phyloP scores from a whole-genome alignment of 176 grass and related monocot species.

The Oryza glumipatula region DNA sequence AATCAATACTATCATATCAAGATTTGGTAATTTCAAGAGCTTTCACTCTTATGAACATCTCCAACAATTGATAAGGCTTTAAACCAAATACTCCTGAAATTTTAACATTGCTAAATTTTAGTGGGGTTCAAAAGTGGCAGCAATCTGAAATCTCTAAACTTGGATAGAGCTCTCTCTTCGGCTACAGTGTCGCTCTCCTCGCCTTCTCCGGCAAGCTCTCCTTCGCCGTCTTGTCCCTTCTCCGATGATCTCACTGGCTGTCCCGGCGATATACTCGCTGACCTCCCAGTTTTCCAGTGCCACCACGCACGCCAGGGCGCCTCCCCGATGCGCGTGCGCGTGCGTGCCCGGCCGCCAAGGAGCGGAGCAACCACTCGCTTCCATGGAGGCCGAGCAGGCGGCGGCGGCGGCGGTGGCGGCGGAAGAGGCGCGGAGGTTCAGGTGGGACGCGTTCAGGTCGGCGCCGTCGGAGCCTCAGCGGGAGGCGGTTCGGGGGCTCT shows the following conservation, averaged over 20 bases:
- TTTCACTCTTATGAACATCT: no score
- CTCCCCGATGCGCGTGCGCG: slow-evolving; percentile 11
- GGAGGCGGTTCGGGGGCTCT: slow-evolving; percentile 57
- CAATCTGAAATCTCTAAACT: no score
- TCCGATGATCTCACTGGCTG: slow-evolving; percentile 41
- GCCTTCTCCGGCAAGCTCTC: slow-evolving; percentile 8
- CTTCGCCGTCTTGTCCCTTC: not conserved
- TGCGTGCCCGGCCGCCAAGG: slow-evolving; percentile 8
- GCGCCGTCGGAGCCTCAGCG: slow-evolving; percentile 43
- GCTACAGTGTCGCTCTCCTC: not conserved
- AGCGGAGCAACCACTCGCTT: not conserved
- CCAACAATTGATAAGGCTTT: no score
- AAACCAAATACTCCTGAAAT: no score
- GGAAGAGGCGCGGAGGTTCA: slow-evolving; percentile 45
- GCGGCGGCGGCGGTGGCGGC: not conserved
- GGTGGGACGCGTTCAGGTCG: slow-evolving; percentile 54
- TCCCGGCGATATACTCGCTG: slow-evolving; percentile 8
- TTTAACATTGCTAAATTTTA: no score
- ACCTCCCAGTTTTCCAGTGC: no score
- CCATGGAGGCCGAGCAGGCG: slow-evolving; percentile 11
- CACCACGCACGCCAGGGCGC: not conserved
- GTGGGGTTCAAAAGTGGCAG: no score
- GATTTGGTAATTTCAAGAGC: no score
- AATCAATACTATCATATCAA: no score
- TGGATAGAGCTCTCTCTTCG: not conserved